phyloP scores from a whole-genome alignment of 2,329 filamentous ascomycete genomes.

The Cordyceps fumosorosea region DNA sequence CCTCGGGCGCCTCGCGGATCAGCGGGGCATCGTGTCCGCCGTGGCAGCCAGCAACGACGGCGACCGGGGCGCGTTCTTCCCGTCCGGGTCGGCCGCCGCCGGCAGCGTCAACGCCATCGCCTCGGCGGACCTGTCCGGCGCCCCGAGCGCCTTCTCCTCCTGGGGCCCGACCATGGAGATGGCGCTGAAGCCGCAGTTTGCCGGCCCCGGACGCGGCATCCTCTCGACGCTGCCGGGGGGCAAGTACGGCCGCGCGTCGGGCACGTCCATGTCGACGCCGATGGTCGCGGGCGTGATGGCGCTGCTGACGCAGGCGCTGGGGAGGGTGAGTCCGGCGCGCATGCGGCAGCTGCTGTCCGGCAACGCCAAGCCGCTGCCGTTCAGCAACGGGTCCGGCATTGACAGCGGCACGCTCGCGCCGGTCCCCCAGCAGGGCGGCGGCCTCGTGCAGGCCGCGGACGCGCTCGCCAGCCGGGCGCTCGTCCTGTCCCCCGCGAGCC shows the following conservation, averaged over 20 bases:
- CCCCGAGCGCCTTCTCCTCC: slow-evolving; percentile 44
- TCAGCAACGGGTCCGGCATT: slow-evolving; percentile 36
- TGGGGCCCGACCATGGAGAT: slow-evolving; percentile 58
- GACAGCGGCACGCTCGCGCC: slow-evolving; percentile 39
- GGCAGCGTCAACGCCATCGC: slow-evolving; percentile 15
- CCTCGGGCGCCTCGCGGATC: slow-evolving; percentile 1
- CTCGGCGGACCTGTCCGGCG: slow-evolving; percentile 29
- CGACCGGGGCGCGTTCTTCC: slow-evolving; percentile 14
- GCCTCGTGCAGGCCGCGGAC: slow-evolving; percentile 48
- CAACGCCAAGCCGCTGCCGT: slow-evolving; percentile 41
- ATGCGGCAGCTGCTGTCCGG: slow-evolving; percentile 45
- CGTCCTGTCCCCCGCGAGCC: slow-evolving; percentile 38
- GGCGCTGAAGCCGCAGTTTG: slow-evolving; percentile 49
- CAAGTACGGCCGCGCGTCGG: slow-evolving; percentile 45
- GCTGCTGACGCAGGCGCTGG: slow-evolving; percentile 44
- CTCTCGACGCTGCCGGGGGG: slow-evolving; percentile 51
- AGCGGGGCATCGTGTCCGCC: slow-evolving; percentile 15
- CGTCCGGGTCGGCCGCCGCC: slow-evolving; percentile 13
- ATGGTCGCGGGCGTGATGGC: slow-evolving; percentile 50
- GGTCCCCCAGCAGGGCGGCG: slow-evolving; percentile 50
- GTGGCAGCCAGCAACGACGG: slow-evolving; percentile 24
- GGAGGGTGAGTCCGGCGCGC: slow-evolving; percentile 42
- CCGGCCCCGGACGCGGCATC: slow-evolving; percentile 49
- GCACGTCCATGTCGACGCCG: slow-evolving; percentile 56
- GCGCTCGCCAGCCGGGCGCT: slow-evolving; percentile 42